Evolutionary conservation across 352 stramenopile genomes (phyloP), one percentile per base, ranked within the genome.

Genomic region (Pythium brassicae): DNA sequence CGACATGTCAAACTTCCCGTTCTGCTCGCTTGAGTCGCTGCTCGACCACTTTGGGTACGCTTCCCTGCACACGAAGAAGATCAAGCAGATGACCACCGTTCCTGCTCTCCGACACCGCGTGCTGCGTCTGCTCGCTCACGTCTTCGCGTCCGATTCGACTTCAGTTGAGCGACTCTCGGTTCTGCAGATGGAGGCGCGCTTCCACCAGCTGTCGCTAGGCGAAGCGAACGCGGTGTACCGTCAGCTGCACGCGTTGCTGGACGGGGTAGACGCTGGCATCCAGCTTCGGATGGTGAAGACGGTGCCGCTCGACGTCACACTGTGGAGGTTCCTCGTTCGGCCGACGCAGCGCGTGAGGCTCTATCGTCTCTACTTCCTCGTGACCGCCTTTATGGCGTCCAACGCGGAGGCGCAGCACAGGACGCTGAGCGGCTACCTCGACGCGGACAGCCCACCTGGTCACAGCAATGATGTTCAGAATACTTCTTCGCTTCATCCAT

Each of bases 311-410:
- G 39, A 72, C 12, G 50, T 78, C 29, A 74, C 53, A 39, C 53
- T 84, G 10, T 84, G 74, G 74, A 66, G 65, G 0, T 59, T 79
- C 12, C 53, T 84, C 43, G 55, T 79, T 6, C 57, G 66, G 6
- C 71, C 74, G 11, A 60, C 79, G 11, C 74, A 72, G 22, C 71
- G 74, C 10, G 32, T 66, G 0, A 54, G 74, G 11, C 37, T 82
- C 15, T 71, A 71, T 50, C 57, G 63, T 4, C 39, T 74, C 7
- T 71, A 76, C 20, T 56, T 70, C 11, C 61, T 64, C 35, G 26
- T 69, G 5, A 47, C 59, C 20, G 51, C 55, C 3, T 77, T 74
- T 39, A 42, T 74, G 27, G 8, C 22, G n/a, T 40, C 14, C 14
- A 35, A n/a, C 34, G 22, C 23, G 0, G 8, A 25, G 7, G 20